phyloP scores from a whole-genome alignment of 2,329 filamentous ascomycete species.

The Fusarium sp. region DNA sequence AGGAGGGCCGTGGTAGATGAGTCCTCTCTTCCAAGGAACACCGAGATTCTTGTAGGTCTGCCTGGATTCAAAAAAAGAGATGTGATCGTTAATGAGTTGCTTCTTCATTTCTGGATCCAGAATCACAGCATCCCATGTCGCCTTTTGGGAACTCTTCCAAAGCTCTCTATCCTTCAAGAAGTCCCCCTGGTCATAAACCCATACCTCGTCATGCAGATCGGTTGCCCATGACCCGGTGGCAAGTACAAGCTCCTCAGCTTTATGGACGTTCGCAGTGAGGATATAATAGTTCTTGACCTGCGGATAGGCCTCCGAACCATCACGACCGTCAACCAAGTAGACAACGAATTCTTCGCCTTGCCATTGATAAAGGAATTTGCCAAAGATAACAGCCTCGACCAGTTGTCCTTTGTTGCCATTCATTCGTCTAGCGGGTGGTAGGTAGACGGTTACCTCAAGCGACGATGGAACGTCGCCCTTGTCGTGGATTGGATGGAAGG shows the following conservation, averaged over 20 bases:
- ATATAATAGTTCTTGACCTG: slow-evolving; percentile 1
- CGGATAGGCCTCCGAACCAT: neutral
- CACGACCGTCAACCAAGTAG: slow-evolving; percentile 4
- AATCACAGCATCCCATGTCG: slow-evolving; percentile 3
- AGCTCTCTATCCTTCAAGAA: neutral
- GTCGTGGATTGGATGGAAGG: neutral
- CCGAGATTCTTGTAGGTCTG: neutral
- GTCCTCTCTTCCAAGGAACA: slow-evolving; percentile 77
- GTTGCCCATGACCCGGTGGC: slow-evolving; percentile 3
- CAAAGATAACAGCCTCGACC: neutral
- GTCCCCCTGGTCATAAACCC: neutral
- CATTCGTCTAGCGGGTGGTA: neutral
- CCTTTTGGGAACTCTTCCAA: neutral
- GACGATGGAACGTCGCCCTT: neutral
- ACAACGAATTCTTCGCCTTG: neutral
- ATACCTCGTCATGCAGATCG: slow-evolving; percentile 3
- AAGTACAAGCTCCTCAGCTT: slow-evolving; percentile 7
- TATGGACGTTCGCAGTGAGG: neutral
- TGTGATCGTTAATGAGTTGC: slow-evolving; percentile 1
- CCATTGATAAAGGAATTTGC: slow-evolving; percentile 9
- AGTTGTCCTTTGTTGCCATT: slow-evolving; percentile 4
- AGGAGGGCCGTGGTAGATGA: slow-evolving; percentile 75
- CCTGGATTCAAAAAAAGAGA: slow-evolving; percentile 1
- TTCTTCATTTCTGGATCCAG: neutral
- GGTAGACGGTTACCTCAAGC: neutral